These are phyloP conservation scores for Farysia itapuensis DNA, from an alignment of 1,284 basidiomycete species.

Conservation along the genomic window DNA sequence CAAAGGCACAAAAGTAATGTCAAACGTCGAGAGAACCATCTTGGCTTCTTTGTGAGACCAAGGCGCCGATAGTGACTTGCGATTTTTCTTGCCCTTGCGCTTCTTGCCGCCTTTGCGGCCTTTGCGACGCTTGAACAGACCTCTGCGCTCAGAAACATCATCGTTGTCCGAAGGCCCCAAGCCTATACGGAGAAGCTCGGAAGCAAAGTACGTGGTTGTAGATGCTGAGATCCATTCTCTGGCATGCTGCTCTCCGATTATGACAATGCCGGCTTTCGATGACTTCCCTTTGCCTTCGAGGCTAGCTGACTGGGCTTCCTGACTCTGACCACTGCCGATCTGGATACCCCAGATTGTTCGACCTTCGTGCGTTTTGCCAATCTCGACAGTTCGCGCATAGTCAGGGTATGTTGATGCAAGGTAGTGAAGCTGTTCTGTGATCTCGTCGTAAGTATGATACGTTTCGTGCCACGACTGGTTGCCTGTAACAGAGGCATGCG, in stretches of 20 bases:
- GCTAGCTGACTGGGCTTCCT: neutral
- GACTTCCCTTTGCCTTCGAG: slow-evolving; percentile 1
- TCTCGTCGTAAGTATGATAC: slow-evolving; percentile 28
- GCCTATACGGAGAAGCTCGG: slow-evolving; percentile 11
- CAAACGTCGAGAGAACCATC: slow-evolving; percentile 67
- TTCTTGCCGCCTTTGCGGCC: slow-evolving; percentile 1
- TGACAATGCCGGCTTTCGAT: slow-evolving; percentile 19
- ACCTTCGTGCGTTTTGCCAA: slow-evolving; percentile 28
- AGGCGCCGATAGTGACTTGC: neutral
- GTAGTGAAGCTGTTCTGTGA: slow-evolving; percentile 5
- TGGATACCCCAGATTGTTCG: slow-evolving; percentile 18
- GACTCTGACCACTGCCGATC: slow-evolving; percentile 4
- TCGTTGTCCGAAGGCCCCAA: neutral
- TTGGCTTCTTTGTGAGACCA: slow-evolving; percentile 21
- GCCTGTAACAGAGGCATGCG: neutral
- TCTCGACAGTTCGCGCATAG: slow-evolving; percentile 11
- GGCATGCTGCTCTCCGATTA: slow-evolving; percentile 25
- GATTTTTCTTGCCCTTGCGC: neutral
- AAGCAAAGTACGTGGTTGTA: slow-evolving; percentile 69
- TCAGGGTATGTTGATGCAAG: slow-evolving; percentile 10
- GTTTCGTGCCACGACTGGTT: slow-evolving; percentile 11
- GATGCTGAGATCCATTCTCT: slow-evolving; percentile 75
- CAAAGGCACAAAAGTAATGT: slow-evolving; percentile 75
- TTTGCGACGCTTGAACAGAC: neutral
- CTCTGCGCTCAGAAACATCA: neutral